These are phyloP conservation scores for Trichaptum fuscoviolaceum DNA, from an alignment of 768 basidiomycete species.

Conservation along the genomic window DNA sequence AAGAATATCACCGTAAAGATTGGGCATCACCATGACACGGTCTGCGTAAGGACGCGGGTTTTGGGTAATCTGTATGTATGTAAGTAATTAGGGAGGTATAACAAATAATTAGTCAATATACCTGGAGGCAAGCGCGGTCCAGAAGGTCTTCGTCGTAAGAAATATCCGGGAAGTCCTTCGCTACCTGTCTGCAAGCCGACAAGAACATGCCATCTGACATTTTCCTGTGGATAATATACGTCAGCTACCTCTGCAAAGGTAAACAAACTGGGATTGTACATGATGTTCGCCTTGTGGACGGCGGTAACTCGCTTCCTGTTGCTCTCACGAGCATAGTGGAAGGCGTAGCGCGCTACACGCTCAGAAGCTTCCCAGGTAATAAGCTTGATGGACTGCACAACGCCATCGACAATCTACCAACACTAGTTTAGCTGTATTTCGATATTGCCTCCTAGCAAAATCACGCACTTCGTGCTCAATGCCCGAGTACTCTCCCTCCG, in stretches of 20 bases:
- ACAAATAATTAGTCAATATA: slow-evolving; percentile 25
- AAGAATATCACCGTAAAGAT: slow-evolving; percentile 92
- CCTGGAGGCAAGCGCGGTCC: slow-evolving; percentile 93
- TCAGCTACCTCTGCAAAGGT: slow-evolving; percentile 13
- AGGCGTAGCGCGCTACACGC: slow-evolving; percentile 97
- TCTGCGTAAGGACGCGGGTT: slow-evolving; percentile 92
- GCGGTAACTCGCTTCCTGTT: slow-evolving; percentile 92
- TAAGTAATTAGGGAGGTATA: neutral
- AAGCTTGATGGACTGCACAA: slow-evolving; percentile 98
- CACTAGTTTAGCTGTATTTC: slow-evolving; percentile 9
- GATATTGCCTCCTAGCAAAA: slow-evolving; percentile 8
- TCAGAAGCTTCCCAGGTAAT: slow-evolving; percentile 99
- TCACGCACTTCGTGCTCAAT: slow-evolving; percentile 91
- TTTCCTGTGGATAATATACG: slow-evolving; percentile 58
- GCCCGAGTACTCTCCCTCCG: slow-evolving; percentile 99
- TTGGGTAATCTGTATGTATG: slow-evolving; percentile 62
- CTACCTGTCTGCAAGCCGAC: slow-evolving; percentile 92
- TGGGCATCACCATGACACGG: slow-evolving; percentile 99
- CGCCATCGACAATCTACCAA: slow-evolving; percentile 85
- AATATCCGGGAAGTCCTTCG: slow-evolving; percentile 92
- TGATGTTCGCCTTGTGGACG: slow-evolving; percentile 99
- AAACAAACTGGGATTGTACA: slow-evolving; percentile 48
- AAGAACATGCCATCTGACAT: slow-evolving; percentile 99
- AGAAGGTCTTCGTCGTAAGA: slow-evolving; percentile 95
- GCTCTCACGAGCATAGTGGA: slow-evolving; percentile 89